Evolutionary conservation across 345 rosid species (phyloP).

Genomic region (Trapa bicornis): DNA sequence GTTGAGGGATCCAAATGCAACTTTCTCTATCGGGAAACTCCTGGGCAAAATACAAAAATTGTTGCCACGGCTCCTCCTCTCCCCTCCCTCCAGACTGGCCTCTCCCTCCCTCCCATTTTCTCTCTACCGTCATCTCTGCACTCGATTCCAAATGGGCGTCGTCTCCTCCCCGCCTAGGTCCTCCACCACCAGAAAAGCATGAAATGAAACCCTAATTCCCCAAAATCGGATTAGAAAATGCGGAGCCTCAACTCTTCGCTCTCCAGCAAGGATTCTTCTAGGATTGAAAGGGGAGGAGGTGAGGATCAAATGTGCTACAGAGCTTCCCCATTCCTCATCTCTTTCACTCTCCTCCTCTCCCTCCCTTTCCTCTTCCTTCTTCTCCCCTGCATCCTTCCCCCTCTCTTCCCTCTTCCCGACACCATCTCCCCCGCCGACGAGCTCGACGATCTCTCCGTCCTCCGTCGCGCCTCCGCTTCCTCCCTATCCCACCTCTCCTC

Average conservation of each 20-base stretch:
- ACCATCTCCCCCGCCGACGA: constrained; percentile 73
- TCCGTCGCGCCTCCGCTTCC: constrained; percentile 19
- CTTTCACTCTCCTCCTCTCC: constrained; percentile 22
- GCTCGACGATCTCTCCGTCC: constrained; percentile 53
- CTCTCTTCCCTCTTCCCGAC: constrained; percentile 32
- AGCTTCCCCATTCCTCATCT: constrained; percentile 3
- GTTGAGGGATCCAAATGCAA: no score
- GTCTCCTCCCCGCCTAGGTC: not conserved
- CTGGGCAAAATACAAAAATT: not conserved
- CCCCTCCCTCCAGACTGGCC: not conserved
- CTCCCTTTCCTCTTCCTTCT: constrained; percentile 38
- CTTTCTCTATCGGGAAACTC: no score
- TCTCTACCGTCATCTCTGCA: not conserved
- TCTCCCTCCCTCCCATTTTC: not conserved
- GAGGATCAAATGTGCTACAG: not conserved
- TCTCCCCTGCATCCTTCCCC: constrained; percentile 20
- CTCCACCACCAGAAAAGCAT: not conserved
- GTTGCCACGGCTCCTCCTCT: not conserved
- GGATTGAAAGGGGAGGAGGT: no score
- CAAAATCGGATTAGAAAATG: not conserved
- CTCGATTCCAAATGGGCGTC: not conserved
- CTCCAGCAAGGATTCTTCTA: no score
- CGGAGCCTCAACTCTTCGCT: not conserved
- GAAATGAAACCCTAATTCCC: constrained; percentile 2
- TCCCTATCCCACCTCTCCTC: constrained; percentile 31